Conservation (phyloP, 2,329 filamentous ascomycete genomes). For the Exserohilum rostratum region DNA sequence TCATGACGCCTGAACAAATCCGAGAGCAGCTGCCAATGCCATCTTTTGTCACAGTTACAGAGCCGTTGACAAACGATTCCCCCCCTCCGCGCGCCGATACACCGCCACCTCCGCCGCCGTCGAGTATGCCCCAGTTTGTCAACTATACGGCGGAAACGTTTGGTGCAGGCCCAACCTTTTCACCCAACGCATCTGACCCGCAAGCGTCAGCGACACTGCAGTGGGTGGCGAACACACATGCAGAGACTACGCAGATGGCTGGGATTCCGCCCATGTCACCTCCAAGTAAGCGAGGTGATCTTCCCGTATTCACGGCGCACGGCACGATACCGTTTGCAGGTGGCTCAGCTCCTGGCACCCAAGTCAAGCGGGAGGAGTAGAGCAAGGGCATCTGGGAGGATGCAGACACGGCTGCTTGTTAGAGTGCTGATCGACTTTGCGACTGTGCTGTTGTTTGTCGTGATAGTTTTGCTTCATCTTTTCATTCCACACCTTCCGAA, state of each 20-base stretch:
- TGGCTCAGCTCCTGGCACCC: constrained; percentile 3
- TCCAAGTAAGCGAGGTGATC: constrained; percentile 48
- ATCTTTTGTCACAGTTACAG: constrained; percentile 34
- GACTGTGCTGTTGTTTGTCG: not conserved
- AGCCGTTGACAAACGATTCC: constrained; percentile 25
- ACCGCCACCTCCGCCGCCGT: constrained; percentile 46
- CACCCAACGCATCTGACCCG: constrained; percentile 9
- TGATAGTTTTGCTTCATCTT: not conserved
- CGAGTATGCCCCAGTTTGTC: constrained; percentile 40
- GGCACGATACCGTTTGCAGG: constrained; percentile 45
- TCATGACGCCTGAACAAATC: constrained; percentile 44
- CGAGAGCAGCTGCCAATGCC: constrained; percentile 45
- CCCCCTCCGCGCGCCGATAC: constrained; percentile 46
- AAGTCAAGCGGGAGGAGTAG: constrained; percentile 12
- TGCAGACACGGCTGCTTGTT: constrained; percentile 51
- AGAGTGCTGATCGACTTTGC: not conserved
- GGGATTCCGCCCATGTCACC: constrained; percentile 32
- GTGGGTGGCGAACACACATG: constrained; percentile 42
- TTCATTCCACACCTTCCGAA: not conserved
- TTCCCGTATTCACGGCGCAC: constrained; percentile 58
- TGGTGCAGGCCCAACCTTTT: constrained; percentile 7
- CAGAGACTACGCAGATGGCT: constrained; percentile 10
- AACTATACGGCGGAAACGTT: constrained; percentile 37
- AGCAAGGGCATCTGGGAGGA: constrained; percentile 52
- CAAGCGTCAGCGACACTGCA: constrained; percentile 32